Percentiles rank a stretch among this genome's conserved stretches.
phyloP scores from a whole-genome alignment of 1,139 yeast species.

The Kodamaea fungicola region DNA sequence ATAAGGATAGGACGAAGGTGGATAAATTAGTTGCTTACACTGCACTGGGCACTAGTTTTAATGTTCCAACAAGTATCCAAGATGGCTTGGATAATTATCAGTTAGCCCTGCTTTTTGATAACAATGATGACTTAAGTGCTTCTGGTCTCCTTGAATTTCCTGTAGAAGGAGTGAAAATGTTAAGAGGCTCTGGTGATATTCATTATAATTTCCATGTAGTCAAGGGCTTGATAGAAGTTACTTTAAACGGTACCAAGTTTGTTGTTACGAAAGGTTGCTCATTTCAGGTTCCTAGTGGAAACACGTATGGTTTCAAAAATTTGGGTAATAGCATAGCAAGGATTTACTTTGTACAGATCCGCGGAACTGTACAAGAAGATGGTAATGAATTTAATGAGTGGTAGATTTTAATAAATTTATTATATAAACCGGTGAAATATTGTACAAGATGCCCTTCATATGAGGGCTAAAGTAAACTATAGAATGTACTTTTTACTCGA shows the following conservation, averaged over 20 bases:
- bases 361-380: slow-evolving; percentile 10
- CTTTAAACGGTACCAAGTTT: slow-evolving; percentile 57
- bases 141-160: slow-evolving; percentile 75
- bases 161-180: slow-evolving; percentile 58
- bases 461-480: background rate
- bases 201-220: slow-evolving; percentile 74
- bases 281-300: slow-evolving; percentile 77
- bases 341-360: slow-evolving; percentile 76
- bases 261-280: slow-evolving; percentile 71
- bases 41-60: slow-evolving; percentile 52
- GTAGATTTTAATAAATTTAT: too few relatives aligned
- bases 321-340: slow-evolving; percentile 55
- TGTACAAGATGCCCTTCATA: slow-evolving; percentile 1
- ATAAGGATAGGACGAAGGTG: slow-evolving; percentile 41
- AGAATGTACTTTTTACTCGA: slow-evolving; percentile 3
- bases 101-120: slow-evolving; percentile 66
- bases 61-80: slow-evolving; percentile 23
- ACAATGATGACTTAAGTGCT: slow-evolving; percentile 64
- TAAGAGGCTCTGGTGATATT: slow-evolving; percentile 62
- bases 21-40: slow-evolving; percentile 66
- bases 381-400: slow-evolving; percentile 6
- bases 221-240: slow-evolving; percentile 67
- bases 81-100: slow-evolving; percentile 53
- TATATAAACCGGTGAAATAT: background rate
- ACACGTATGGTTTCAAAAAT: slow-evolving; percentile 62